phyloP scores from a whole-genome alignment of 371 early-diverging fungal genomes.

The Gilbertella persicaria region DNA sequence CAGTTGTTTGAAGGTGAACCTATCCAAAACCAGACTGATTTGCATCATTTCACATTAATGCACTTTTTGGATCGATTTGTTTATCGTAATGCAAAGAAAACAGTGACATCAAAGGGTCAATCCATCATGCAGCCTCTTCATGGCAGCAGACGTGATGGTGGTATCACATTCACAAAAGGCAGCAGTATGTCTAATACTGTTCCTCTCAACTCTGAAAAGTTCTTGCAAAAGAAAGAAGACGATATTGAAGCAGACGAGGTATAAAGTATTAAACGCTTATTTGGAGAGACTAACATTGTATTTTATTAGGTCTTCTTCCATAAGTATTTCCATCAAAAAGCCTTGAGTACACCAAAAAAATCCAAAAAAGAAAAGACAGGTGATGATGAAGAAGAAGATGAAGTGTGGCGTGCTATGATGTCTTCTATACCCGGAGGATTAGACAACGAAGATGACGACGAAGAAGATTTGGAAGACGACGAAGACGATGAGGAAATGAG shows the following conservation, averaged over 20 bases:
- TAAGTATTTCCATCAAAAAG: conserved; percentile 73
- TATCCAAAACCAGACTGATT: conserved; percentile 77
- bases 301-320: conserved; percentile 78
- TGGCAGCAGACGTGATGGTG: conserved; percentile 49
- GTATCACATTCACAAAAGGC: conserved; percentile 46
- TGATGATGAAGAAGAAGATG: conserved; percentile 60
- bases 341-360: conserved; percentile 25
- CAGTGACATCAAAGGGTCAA: conserved; percentile 46
- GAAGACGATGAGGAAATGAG: conserved; percentile 58
- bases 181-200: conserved; percentile 31
- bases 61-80: conserved; percentile 96
- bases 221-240: conserved; percentile 57
- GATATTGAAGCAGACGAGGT: conserved; percentile 70
- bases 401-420: conserved; percentile 75
- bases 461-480: conserved; percentile 56
- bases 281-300: too few relatives aligned
- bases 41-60: conserved; percentile 87
- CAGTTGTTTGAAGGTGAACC: conserved; percentile 70
- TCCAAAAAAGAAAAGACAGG: conserved; percentile 43
- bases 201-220: conserved; percentile 63
- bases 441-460: conserved; percentile 49
- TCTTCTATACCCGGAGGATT: conserved; percentile 67
- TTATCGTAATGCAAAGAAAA: conserved; percentile 91
- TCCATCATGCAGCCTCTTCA: conserved; percentile 65
- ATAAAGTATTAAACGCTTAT: conserved; percentile 1